phyloP scores from a whole-genome alignment of 2,329 filamentous ascomycete species.

The Furcasterigmium furcatum region DNA sequence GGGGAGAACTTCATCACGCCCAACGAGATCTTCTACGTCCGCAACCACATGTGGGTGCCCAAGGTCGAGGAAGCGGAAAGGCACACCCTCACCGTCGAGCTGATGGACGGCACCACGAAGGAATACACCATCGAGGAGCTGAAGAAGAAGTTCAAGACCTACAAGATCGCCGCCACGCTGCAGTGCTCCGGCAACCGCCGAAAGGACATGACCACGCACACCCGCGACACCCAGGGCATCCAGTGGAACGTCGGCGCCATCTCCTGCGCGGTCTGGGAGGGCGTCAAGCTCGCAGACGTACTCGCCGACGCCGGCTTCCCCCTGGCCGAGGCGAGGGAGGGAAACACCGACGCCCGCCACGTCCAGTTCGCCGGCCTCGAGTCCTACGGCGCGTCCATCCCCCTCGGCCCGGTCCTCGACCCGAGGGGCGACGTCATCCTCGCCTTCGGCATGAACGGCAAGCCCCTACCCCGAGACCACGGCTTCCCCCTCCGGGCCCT shows the following conservation, averaged over 20 bases:
- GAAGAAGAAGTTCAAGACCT: slow-evolving; percentile 44
- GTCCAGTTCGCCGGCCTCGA: slow-evolving; percentile 58
- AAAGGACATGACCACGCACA: slow-evolving; percentile 52
- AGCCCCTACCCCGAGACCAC: slow-evolving; percentile 60
- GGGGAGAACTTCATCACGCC: slow-evolving; percentile 49
- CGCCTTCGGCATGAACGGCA: slow-evolving; percentile 66
- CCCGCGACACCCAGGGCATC: slow-evolving; percentile 50
- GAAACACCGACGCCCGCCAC: slow-evolving; percentile 39
- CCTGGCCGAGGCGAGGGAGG: slow-evolving; percentile 28
- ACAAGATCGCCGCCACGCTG: slow-evolving; percentile 50
- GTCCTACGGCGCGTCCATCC: slow-evolving; percentile 60
- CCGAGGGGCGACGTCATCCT: slow-evolving; percentile 62
- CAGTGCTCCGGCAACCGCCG: slow-evolving; percentile 62
- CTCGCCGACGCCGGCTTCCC: slow-evolving; percentile 53
- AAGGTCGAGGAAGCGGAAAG: slow-evolving; percentile 32
- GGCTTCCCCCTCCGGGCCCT: slow-evolving; percentile 62
- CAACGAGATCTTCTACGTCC: slow-evolving; percentile 28
- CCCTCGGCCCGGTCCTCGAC: slow-evolving; percentile 55
- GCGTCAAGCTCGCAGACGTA: slow-evolving; percentile 52
- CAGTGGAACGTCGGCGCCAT: slow-evolving; percentile 60
- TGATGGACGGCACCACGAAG: slow-evolving; percentile 49
- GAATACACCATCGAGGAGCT: slow-evolving; percentile 53
- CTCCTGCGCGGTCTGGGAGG: slow-evolving; percentile 57
- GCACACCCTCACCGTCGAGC: slow-evolving; percentile 50
- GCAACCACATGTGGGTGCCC: slow-evolving; percentile 64